Conservation (phyloP, 2,329 filamentous ascomycete species). For the Cladosporium cucumerinum region DNA sequence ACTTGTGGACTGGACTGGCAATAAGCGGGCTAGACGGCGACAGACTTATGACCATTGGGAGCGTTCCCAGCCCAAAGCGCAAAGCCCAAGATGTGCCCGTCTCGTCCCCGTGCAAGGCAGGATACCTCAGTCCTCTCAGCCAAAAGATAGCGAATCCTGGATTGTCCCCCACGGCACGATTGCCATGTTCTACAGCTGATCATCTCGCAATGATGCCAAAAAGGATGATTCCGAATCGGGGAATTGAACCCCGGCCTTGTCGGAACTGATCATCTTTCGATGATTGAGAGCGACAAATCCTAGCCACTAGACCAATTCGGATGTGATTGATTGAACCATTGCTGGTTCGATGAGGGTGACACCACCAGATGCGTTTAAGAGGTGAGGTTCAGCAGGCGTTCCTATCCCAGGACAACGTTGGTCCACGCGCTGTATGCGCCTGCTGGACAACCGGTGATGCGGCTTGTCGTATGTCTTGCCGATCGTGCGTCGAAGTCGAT, state of each 20-base stretch:
- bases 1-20: neutral
- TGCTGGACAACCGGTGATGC: too few species aligned
- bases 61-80: neutral
- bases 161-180: neutral
- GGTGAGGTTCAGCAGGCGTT: neutral
- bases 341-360: neutral
- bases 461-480: neutral
- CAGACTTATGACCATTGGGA: neutral
- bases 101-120: neutral
- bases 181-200: neutral
- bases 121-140: neutral
- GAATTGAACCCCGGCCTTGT: conserved; percentile 11
- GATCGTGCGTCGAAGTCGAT: neutral
- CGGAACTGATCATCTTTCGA: conserved; percentile 6
- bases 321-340: neutral
- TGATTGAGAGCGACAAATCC: conserved; percentile 10
- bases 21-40: neutral
- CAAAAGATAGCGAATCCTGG: neutral
- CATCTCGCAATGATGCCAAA: neutral
- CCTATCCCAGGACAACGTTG: too few species aligned
- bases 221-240: conserved; percentile 3
- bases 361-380: neutral
- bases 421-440: too few species aligned
- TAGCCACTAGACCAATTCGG: conserved; percentile 11
- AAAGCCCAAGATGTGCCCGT: neutral